phyloP scores from a whole-genome alignment of 1,284 basidiomycete genomes.

The Rhodotorula sp. region DNA sequence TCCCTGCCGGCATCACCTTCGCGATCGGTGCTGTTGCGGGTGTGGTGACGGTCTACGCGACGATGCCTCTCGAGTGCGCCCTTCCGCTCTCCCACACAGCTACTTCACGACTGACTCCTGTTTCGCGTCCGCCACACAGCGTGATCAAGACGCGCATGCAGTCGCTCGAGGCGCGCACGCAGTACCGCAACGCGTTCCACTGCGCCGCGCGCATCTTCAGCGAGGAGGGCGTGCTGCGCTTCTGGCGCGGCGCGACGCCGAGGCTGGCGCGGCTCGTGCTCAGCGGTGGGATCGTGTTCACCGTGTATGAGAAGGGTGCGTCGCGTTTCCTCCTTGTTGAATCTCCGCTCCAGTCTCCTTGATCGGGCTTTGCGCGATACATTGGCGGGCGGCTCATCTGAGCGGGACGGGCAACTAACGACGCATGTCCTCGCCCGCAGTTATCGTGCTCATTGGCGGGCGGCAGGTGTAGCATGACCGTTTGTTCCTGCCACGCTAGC shows the following conservation, averaged over 20 bases:
- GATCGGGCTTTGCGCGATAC: not conserved
- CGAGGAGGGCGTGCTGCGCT: constrained; percentile 52
- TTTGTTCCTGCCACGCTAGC: not conserved
- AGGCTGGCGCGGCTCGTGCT: constrained; percentile 80
- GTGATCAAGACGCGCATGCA: constrained; percentile 99
- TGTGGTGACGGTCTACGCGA: constrained; percentile 86
- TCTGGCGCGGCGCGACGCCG: constrained; percentile 96
- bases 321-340: not conserved
- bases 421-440: not conserved
- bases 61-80: constrained; percentile 90
- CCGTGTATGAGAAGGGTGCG: constrained; percentile 74
- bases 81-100: not conserved
- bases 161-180: constrained; percentile 73
- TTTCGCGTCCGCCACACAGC: too few species aligned
- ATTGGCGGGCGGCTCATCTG: too few species aligned
- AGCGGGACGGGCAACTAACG: too few species aligned
- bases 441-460: constrained; percentile 29
- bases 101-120: not conserved
- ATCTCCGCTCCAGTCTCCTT: not conserved
- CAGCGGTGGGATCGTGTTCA: constrained; percentile 91
- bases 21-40: constrained; percentile 91
- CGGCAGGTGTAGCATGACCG: constrained; percentile 18
- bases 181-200: constrained; percentile 90
- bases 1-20: constrained; percentile 89
- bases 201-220: constrained; percentile 88